Percentiles rank a stretch among this genome's conserved stretches.
Evolutionary conservation across 306 rosid species (phyloP).

Genomic region (Gastrolobium villosum): DNA sequence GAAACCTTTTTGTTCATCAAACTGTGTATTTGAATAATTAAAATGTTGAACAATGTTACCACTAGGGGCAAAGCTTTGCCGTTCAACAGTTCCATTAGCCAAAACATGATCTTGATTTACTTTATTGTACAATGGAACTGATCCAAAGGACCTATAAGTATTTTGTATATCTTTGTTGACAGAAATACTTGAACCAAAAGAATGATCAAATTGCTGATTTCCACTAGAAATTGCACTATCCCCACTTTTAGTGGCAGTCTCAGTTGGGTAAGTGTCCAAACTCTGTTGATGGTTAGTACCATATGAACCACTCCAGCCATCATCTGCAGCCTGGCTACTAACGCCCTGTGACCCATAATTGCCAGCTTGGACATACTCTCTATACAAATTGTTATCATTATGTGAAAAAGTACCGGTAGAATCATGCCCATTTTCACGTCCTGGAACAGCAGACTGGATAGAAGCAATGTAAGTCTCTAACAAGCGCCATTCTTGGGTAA

Average conservation of each 20-base stretch:
- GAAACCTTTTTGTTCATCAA: slow-evolving; percentile 53
- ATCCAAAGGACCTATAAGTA: slow-evolving; percentile 59
- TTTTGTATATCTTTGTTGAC: slow-evolving; percentile 57
- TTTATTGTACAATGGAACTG: slow-evolving; percentile 62
- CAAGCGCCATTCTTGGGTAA: slow-evolving; percentile 73
- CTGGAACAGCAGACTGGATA: slow-evolving; percentile 50
- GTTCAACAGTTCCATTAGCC: slow-evolving; percentile 61
- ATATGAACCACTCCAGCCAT: slow-evolving; percentile 61
- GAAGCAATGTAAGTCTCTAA: slow-evolving; percentile 69
- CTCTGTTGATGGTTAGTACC: slow-evolving; percentile 54
- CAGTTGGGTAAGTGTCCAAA: slow-evolving; percentile 52
- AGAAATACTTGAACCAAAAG: slow-evolving; percentile 57
- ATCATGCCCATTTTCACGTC: slow-evolving; percentile 57
- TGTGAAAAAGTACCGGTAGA: slow-evolving; percentile 46
- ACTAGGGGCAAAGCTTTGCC: slow-evolving; percentile 56
- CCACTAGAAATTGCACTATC: slow-evolving; percentile 47
- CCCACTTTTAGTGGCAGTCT: slow-evolving; percentile 45
- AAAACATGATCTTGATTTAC: slow-evolving; percentile 56
- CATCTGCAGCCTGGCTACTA: slow-evolving; percentile 57
- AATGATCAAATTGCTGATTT: slow-evolving; percentile 55
- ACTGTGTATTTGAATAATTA: slow-evolving; percentile 58
- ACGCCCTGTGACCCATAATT: slow-evolving; percentile 54
- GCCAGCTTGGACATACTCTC: slow-evolving; percentile 53
- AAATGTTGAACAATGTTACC: slow-evolving; percentile 61
- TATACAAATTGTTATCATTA: slow-evolving; percentile 49